Evolutionary conservation across 1,284 basidiomycete genomes (phyloP), one percentile per base, ranked within the genome.

Genomic region (Athelia sp.): DNA sequence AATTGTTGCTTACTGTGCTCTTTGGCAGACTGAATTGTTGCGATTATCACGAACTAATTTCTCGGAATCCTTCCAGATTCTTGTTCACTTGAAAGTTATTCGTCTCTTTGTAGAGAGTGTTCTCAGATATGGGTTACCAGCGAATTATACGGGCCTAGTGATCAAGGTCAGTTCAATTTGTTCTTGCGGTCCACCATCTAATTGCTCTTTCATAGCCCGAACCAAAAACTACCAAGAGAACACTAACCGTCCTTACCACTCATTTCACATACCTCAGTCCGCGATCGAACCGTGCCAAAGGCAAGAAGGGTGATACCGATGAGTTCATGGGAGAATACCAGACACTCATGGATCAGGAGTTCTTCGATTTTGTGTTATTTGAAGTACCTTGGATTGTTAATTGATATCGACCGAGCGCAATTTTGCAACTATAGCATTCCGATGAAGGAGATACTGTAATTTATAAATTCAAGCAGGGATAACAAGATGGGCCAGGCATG

Each of bases 81-180:
- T 98, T 17, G 88, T 95, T 1, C 97, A 99, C 63, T 75, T 99
- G 55, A 98, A 99, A 70, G 81, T 98, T 49, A 68, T 98, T 19
- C 84, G 93, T 22, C 75, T 96, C 10, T 98, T 94, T 60, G 87
- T 97, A 14, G 97, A 99, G 72, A 96, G 92, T 55, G 95, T 98
- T 13, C 78, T 99, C 38, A 81, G 96, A 55, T 99, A 96, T 64
- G 97, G 97, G 53, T 74, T 99, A 24, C 97, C 97, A 1, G 91
- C 96, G 2, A 87, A 93, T 59, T 99, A 97, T 64, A 76, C 82
- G 43, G 93, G 87, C 1, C 70, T 96, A 31, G 75, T 83, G 38
- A 72, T 98, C 60, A 93, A 91, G 78, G 93, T 90, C 50, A 52
- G 70, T 48, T 42, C 52, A 13, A 21, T n/a, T 29, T 45, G 19